A percentile compares a stretch with the other conserved stretches of the same genome.
Conservation (phyloP, 2,329 filamentous ascomycete genomes). For the Pseudogymnoascus sp. region DNA sequence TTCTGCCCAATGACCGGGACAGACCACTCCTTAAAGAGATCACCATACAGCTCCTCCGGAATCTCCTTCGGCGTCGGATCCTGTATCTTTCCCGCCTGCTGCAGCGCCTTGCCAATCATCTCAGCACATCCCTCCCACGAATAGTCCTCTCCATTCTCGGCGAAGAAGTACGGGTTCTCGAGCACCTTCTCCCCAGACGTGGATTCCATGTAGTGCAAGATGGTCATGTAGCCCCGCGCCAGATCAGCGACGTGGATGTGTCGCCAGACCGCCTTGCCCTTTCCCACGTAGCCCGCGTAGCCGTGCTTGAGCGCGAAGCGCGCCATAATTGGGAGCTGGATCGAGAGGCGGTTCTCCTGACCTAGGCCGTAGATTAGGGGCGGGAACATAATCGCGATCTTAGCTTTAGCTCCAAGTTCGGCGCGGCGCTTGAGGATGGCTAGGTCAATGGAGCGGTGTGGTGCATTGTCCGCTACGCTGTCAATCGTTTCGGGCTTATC, state of each 20-base stretch:
- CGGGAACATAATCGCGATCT: constrained; percentile 41
- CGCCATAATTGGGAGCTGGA: constrained; percentile 41
- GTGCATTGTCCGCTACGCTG: constrained; percentile 34
- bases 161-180: constrained; percentile 44
- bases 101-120: constrained; percentile 32
- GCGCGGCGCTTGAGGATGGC: constrained; percentile 33
- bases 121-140: constrained; percentile 36
- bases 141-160: constrained; percentile 37
- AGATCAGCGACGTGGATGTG: constrained; percentile 43
- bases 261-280: constrained; percentile 35
- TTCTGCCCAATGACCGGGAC: constrained; percentile 35
- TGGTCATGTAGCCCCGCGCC: constrained; percentile 36
- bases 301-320: constrained; percentile 33
- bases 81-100: constrained; percentile 32
- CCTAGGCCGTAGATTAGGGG: constrained; percentile 42
- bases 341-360: constrained; percentile 35
- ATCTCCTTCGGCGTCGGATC: constrained; percentile 32
- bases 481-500: constrained; percentile 34
- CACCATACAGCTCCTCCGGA: constrained; percentile 31
- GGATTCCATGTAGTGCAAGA: constrained; percentile 40
- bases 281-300: constrained; percentile 36
- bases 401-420: constrained; percentile 34
- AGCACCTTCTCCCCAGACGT: constrained; percentile 26
- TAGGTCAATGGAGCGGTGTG: constrained; percentile 40
- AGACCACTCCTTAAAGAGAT: constrained; percentile 35